Conservation (phyloP, 768 basidiomycete genomes). For the Agrocybe praecox region DNA sequence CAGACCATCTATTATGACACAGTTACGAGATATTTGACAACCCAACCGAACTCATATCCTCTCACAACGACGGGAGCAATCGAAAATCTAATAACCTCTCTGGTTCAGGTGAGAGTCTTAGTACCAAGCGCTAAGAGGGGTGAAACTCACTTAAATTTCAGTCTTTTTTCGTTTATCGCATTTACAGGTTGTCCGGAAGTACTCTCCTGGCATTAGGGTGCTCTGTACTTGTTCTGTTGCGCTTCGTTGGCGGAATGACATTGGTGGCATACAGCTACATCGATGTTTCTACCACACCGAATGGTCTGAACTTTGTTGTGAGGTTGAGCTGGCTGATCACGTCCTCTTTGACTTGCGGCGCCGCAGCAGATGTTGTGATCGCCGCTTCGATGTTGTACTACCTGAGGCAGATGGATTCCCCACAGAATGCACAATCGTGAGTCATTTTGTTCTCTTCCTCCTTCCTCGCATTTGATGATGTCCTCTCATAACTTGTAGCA, state of each 20-base stretch:
- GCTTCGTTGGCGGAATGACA: slow-evolving; percentile 14
- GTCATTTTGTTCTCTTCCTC: too few species aligned
- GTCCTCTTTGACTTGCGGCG: slow-evolving; percentile 11
- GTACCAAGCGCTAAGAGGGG: neutral
- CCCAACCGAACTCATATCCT: slow-evolving; percentile 13
- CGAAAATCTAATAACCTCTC: slow-evolving; percentile 12
- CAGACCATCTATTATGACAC: slow-evolving; percentile 15
- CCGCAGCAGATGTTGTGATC: slow-evolving; percentile 13
- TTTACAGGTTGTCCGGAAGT: slow-evolving; percentile 8
- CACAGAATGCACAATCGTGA: slow-evolving; percentile 10
- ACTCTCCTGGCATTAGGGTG: slow-evolving; percentile 1
- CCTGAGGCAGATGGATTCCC: slow-evolving; percentile 8
- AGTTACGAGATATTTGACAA: slow-evolving; percentile 1
- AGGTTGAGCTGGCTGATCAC: slow-evolving; percentile 18
- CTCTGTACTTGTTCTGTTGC: slow-evolving; percentile 5
- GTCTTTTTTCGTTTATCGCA: slow-evolving; percentile 13
- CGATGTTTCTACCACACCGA: slow-evolving; percentile 14
- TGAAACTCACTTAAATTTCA: neutral
- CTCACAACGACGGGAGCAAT: slow-evolving; percentile 8
- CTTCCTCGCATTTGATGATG: too few species aligned
- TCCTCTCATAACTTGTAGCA: neutral
- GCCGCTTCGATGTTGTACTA: slow-evolving; percentile 11
- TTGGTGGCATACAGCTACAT: slow-evolving; percentile 10
- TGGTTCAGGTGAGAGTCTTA: slow-evolving; percentile 7
- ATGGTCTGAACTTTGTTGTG: slow-evolving; percentile 10